Percentiles rank a stretch among this genome's conserved stretches.
Conservation (phyloP, 1,284 basidiomycete species). For the Stygiomarasmius scandens region DNA sequence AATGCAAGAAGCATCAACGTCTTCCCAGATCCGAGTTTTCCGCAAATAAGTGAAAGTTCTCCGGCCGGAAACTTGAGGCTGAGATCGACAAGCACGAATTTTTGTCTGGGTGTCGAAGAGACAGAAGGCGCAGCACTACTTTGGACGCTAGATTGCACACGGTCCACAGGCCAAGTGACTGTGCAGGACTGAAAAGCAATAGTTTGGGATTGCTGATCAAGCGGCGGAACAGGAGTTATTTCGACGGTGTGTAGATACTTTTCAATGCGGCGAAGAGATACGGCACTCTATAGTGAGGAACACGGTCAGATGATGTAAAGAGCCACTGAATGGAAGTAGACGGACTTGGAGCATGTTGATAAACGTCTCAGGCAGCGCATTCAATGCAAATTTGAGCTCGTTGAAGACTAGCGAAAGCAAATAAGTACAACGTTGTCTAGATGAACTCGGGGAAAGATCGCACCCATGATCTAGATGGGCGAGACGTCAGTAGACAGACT, state of each 20-base stretch:
- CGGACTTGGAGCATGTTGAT: conserved; percentile 81
- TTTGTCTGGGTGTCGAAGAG: conserved; percentile 72
- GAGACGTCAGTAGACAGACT: not conserved
- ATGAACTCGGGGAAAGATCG: not conserved
- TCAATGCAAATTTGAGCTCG: conserved; percentile 84
- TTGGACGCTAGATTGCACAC: conserved; percentile 32
- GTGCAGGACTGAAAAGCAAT: conserved; percentile 85
- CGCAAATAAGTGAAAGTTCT: conserved; percentile 81
- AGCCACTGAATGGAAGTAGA: not conserved
- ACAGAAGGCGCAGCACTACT: conserved; percentile 56
- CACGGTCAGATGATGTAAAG: not conserved
- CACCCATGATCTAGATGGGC: conserved; percentile 14
- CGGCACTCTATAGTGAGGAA: conserved; percentile 57
- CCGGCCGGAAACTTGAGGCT: conserved; percentile 78
- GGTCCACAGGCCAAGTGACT: conserved; percentile 87
- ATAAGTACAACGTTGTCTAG: conserved; percentile 9
- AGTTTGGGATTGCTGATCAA: conserved; percentile 55
- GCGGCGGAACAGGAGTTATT: conserved; percentile 60
- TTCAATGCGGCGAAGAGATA: conserved; percentile 89
- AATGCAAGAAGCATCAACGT: conserved; percentile 81
- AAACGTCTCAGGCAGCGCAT: conserved; percentile 87
- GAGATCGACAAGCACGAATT: conserved; percentile 84
- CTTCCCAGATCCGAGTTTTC: conserved; percentile 83
- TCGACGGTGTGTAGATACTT: conserved; percentile 82
- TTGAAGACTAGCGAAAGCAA: conserved; percentile 64